phyloP scores from a whole-genome alignment of 202 grass and related monocot species.

The Setaria viridis region DNA sequence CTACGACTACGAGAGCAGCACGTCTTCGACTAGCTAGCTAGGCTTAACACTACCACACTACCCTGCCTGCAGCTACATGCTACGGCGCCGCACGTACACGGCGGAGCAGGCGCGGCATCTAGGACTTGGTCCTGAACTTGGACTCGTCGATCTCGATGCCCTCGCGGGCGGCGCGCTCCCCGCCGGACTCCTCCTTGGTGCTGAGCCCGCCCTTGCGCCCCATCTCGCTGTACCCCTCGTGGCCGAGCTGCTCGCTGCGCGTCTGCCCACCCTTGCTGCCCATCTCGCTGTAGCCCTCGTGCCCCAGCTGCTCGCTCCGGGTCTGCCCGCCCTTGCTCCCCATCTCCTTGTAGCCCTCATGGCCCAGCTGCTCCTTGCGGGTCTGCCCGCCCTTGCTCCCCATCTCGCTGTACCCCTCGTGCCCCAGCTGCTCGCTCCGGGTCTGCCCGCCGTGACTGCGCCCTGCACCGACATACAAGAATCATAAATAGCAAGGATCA shows the following conservation, averaged over 20 bases:
- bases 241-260: slow-evolving; percentile 61
- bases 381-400: slow-evolving; percentile 41
- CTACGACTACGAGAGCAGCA: background rate
- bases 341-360: background rate
- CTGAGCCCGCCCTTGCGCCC: slow-evolving; percentile 32
- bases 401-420: slow-evolving; percentile 23
- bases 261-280: slow-evolving; percentile 69
- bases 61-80: background rate
- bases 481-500: background rate
- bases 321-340: slow-evolving; percentile 69
- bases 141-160: slow-evolving; percentile 35
- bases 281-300: background rate
- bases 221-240: slow-evolving; percentile 40
- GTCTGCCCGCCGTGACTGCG: slow-evolving; percentile 74
- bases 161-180: slow-evolving; percentile 39
- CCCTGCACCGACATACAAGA: slow-evolving; percentile 29
- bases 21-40: background rate
- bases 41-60: background rate
- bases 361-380: slow-evolving; percentile 62
- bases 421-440: slow-evolving; percentile 59
- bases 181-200: slow-evolving; percentile 37
- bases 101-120: background rate
- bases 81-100: too few species aligned
- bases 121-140: slow-evolving; percentile 35
- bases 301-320: slow-evolving; percentile 58